Evolutionary conservation across 164 flowering plant genomes (phyloP).

Genomic region (Kalanchoe fedtschenkoi): DNA sequence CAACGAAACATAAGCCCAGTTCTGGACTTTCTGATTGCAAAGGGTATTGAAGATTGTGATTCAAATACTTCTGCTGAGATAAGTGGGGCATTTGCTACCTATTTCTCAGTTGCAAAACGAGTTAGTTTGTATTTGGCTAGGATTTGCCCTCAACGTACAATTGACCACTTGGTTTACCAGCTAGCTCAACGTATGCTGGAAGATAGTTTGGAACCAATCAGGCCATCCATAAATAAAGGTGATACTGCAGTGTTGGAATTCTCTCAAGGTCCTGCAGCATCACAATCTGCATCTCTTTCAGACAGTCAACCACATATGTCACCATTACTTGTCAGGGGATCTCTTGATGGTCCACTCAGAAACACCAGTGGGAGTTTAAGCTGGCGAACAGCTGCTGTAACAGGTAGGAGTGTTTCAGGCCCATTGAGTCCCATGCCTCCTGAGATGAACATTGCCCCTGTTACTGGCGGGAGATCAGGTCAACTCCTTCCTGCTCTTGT

Average conservation of each 20-base stretch:
- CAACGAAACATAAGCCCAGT: slow-evolving; percentile 92
- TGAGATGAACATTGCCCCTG: slow-evolving; percentile 69
- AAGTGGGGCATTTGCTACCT: slow-evolving; percentile 96
- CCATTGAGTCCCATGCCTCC: slow-evolving; percentile 92
- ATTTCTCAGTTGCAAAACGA: slow-evolving; percentile 95
- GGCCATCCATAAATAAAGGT: slow-evolving; percentile 39
- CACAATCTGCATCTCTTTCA: slow-evolving; percentile 59
- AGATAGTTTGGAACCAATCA: slow-evolving; percentile 71
- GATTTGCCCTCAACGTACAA: slow-evolving; percentile 93
- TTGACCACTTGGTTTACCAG: slow-evolving; percentile 92
- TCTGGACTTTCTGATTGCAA: slow-evolving; percentile 84
- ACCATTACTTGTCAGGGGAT: slow-evolving; percentile 89
- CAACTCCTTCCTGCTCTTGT: slow-evolving; percentile 86
- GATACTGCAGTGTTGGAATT: slow-evolving; percentile 72
- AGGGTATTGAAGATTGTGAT: slow-evolving; percentile 98
- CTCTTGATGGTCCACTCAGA: slow-evolving; percentile 88
- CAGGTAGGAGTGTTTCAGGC: slow-evolving; percentile 87
- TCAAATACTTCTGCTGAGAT: slow-evolving; percentile 98
- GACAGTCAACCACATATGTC: slow-evolving; percentile 98
- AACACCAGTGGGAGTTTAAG: slow-evolving; percentile 89
- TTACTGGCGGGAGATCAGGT: slow-evolving; percentile 75
- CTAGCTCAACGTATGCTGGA: slow-evolving; percentile 90
- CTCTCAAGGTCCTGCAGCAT: slow-evolving; percentile 76
- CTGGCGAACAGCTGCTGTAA: slow-evolving; percentile 84
- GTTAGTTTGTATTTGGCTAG: slow-evolving; percentile 94